Base-by-base conservation (phyloP, 2,329 filamentous ascomycete genomes). In the Hymenoscyphus occultus region DNA sequence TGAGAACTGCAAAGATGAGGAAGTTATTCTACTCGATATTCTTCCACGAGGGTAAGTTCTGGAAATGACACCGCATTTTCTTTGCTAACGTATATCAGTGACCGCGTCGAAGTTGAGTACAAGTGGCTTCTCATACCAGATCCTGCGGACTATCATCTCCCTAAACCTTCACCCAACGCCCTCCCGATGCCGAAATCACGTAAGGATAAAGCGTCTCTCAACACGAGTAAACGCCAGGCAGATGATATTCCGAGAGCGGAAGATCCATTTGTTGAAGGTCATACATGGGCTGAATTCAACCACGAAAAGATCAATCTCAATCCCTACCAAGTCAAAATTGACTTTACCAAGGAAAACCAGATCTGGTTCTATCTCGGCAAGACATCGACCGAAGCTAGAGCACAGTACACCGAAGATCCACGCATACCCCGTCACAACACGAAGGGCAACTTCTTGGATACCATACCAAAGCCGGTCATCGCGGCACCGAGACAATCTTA, bases 281-380 rank as follows among this genome's bases (percentile, higher is more conserved):
- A 83, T 76, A 86, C 83, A 22, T 93, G 90, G 90, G 86, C 89
- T 61, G 93, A 97, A 75, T 97, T 96, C 77, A 84, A 91, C 72
- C 84, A 82, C 69, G 79, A 84, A 59, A 82, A 84, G 71, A 81
- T 84, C 54, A 79, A 83, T 61, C 74, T 74, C 67, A 90, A 89
- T 71, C 81, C 81, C 68, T 81, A 80, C 62, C 87, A 91, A 76
- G 83, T 82, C 74, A 90, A 88, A 77, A 80, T 96, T 65, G 87
- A 96, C 73, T 77, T 97, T 9, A 78, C 78, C 67, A 91, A 90
- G 75, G 82, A 88, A 16, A 85, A 94, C 67, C 89, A 91, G 74
- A 77, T 97, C 19, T 98, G 93, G 92, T 86, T 92, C 78, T 98
- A 97, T 76, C 83, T 99, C 66, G 92, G 92, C 39, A 87, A 87